These are phyloP conservation scores for Rhizopus stolonifer DNA, from an alignment of 371 early-diverging fungal genomes.

Conservation along the genomic window DNA sequence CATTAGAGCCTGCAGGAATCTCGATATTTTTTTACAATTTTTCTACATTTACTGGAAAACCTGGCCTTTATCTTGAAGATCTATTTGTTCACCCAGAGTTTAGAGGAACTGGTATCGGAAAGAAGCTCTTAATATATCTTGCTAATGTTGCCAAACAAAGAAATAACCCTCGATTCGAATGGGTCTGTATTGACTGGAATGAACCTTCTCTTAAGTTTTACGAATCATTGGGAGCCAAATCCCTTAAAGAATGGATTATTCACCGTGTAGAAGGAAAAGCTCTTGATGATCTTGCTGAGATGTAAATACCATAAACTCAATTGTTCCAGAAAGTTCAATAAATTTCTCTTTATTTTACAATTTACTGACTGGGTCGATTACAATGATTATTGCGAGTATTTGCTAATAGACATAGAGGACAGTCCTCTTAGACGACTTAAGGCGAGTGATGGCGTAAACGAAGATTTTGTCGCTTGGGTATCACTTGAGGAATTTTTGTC, in stretches of 20 bases:
- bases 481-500: background rate
- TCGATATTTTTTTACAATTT: slow-evolving; percentile 86
- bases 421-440: slow-evolving; percentile 16
- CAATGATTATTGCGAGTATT: background rate
- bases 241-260: slow-evolving; percentile 69
- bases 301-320: slow-evolving; percentile 26
- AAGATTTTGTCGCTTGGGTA: background rate
- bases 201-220: slow-evolving; percentile 64
- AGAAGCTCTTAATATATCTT: slow-evolving; percentile 64
- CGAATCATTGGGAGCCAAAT: slow-evolving; percentile 59
- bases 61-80: slow-evolving; percentile 85
- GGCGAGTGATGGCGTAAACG: slow-evolving; percentile 14
- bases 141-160: slow-evolving; percentile 63
- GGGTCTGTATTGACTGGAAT: slow-evolving; percentile 67
- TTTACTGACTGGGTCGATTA: background rate
- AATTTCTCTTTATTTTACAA: background rate
- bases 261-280: slow-evolving; percentile 63
- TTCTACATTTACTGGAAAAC: slow-evolving; percentile 70
- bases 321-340: background rate
- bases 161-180: slow-evolving; percentile 76
- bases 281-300: slow-evolving; percentile 50
- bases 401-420: slow-evolving; percentile 9
- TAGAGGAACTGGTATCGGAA: slow-evolving; percentile 76
- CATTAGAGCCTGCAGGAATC: slow-evolving; percentile 63
- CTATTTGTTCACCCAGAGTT: slow-evolving; percentile 68